phyloP scores from a whole-genome alignment of 306 rosid species.

The Rubus parviflorus region DNA sequence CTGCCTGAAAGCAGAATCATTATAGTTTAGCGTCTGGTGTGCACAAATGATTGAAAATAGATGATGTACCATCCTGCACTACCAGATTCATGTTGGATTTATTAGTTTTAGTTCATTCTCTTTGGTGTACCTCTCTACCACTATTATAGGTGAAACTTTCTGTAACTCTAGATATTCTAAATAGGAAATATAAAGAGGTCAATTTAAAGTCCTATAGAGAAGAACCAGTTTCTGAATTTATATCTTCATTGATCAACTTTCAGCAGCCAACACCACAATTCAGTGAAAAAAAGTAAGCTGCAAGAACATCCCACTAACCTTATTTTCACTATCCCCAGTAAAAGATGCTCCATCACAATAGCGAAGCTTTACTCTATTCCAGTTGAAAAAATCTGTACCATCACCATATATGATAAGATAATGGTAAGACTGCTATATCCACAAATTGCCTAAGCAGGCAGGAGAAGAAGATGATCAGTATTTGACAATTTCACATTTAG shows the following conservation, averaged over 20 bases:
- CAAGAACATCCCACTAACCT: conserved; percentile 41
- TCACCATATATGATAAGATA: conserved; percentile 19
- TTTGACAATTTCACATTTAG: background rate
- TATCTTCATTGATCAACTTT: background rate
- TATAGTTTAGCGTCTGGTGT: conserved; percentile 13
- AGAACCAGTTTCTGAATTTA: background rate
- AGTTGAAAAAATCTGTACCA: conserved; percentile 81
- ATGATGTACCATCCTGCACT: background rate
- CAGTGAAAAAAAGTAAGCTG: conserved; percentile 3
- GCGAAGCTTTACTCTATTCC: conserved; percentile 96
- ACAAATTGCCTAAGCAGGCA: conserved; percentile 4
- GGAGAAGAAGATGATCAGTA: background rate
- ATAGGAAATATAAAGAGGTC: background rate
- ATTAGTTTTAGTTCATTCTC: background rate
- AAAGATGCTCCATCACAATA: conserved; percentile 98
- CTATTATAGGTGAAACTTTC: background rate
- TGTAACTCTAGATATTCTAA: background rate
- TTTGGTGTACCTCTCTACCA: background rate
- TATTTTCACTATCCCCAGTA: conserved; percentile 70
- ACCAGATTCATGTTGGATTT: background rate
- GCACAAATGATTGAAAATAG: conserved; percentile 8
- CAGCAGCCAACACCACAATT: background rate
- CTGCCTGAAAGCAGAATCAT: conserved; percentile 38
- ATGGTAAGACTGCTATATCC: conserved; percentile 13
- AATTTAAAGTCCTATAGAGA: background rate